These are phyloP conservation scores for Penicillium sp. DNA, from an alignment of 2,329 filamentous ascomycete species.

Conservation along the genomic window DNA sequence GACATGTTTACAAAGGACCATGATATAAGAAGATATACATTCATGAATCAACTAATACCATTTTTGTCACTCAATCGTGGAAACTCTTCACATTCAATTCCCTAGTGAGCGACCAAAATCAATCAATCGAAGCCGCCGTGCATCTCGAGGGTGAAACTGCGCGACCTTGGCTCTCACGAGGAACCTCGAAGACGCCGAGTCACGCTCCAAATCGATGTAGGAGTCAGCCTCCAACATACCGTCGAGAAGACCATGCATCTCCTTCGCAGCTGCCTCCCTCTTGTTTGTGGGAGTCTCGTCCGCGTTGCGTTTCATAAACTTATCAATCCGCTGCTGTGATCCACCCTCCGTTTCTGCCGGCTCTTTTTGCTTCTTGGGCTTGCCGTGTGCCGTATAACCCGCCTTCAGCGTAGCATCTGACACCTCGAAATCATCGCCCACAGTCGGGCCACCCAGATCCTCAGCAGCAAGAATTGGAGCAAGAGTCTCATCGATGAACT, in stretches of 20 bases:
- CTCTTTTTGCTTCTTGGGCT: slow-evolving; percentile 42
- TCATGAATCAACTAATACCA: slow-evolving; percentile 20
- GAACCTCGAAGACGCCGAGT: slow-evolving; percentile 55
- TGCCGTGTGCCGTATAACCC: slow-evolving; percentile 56
- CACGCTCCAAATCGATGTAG: slow-evolving; percentile 51
- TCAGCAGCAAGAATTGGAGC: slow-evolving; percentile 78
- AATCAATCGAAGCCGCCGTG: slow-evolving; percentile 52
- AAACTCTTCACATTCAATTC: slow-evolving; percentile 18
- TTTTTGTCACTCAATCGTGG: neutral
- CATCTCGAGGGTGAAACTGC: slow-evolving; percentile 57
- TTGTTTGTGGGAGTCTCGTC: slow-evolving; percentile 39
- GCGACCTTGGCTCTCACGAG: slow-evolving; percentile 57
- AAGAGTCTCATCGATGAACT: slow-evolving; percentile 69
- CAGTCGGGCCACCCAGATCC: slow-evolving; percentile 77
- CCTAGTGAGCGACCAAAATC: slow-evolving; percentile 50
- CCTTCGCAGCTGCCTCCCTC: slow-evolving; percentile 50
- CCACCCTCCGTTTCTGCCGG: slow-evolving; percentile 30
- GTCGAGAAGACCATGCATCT: slow-evolving; percentile 50
- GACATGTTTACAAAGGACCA: slow-evolving; percentile 7
- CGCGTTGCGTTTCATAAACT: slow-evolving; percentile 46
- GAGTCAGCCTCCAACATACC: slow-evolving; percentile 48
- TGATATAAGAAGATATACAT: slow-evolving; percentile 14
- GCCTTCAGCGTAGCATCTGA: slow-evolving; percentile 54
- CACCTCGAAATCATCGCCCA: slow-evolving; percentile 70
- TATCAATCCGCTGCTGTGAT: slow-evolving; percentile 53